Percentiles rank a stretch among this genome's conserved stretches.
Evolutionary conservation across 352 stramenopile genomes (phyloP).

Genomic region (Phytophthora pseudosyringae): DNA sequence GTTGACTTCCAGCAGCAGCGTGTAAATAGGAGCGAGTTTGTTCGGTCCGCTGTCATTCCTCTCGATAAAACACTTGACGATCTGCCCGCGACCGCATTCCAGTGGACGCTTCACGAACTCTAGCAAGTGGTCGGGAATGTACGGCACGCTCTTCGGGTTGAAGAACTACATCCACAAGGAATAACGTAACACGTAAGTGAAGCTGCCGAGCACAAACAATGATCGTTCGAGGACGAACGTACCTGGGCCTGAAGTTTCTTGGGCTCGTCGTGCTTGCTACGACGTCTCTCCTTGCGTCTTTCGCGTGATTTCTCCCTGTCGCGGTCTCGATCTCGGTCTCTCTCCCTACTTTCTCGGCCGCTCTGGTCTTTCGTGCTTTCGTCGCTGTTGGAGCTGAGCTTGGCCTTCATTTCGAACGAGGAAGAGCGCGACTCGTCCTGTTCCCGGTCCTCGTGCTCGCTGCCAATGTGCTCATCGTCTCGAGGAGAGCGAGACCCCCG

Average conservation of each 20-base stretch:
- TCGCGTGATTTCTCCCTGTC: conserved; percentile 51
- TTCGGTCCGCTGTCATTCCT: conserved; percentile 80
- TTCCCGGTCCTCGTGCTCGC: conserved; percentile 15
- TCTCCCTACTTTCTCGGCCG: conserved; percentile 11
- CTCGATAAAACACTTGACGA: conserved; percentile 92
- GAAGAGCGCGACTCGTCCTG: conserved; percentile 27
- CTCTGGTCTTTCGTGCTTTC: conserved; percentile 44
- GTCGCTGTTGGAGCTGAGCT: conserved; percentile 33
- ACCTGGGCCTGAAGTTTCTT: conserved; percentile 76
- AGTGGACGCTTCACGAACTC: conserved; percentile 84
- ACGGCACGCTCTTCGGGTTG: conserved; percentile 84
- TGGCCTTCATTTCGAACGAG: conserved; percentile 38
- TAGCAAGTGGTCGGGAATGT: conserved; percentile 81
- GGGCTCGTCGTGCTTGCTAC: conserved; percentile 68
- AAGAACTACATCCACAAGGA: conserved; percentile 55
- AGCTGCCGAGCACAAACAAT: not conserved
- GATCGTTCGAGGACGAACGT: not conserved
- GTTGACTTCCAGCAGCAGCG: conserved; percentile 83
- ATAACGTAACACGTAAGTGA: conserved; percentile 8
- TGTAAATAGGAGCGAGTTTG: conserved; percentile 86
- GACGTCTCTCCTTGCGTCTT: conserved; percentile 58
- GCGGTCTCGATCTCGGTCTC: conserved; percentile 28
- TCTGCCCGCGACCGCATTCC: conserved; percentile 76
- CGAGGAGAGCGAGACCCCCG: conserved; percentile 35
- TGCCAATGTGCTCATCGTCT: conserved; percentile 33